Percentiles rank a stretch among this genome's conserved stretches.
Evolutionary conservation across 805 yeast species (phyloP).

Genomic region (Lachancea kluyveri): DNA sequence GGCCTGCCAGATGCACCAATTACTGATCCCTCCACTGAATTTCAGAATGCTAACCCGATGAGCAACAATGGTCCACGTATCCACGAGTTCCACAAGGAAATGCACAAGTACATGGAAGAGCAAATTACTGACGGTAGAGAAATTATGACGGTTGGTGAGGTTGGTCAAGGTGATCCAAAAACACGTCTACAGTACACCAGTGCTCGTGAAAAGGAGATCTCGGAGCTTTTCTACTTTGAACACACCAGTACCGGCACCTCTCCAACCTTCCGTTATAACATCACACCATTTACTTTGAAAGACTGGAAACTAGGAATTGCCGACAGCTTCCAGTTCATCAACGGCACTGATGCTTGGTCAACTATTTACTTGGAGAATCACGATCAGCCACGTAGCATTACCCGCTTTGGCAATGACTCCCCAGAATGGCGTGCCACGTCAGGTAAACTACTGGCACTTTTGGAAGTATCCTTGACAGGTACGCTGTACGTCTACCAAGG

Average conservation of each 20-base stretch:
- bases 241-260: constrained; percentile 33
- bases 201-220: constrained; percentile 33
- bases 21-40: constrained; percentile 34
- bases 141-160: constrained; percentile 54
- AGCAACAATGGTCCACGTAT: constrained; percentile 47
- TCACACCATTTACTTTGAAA: constrained; percentile 27
- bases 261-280: constrained; percentile 29
- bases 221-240: constrained; percentile 35
- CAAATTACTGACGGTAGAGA: constrained; percentile 34
- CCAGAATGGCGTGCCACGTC: constrained; percentile 29
- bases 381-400: constrained; percentile 48
- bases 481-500: constrained; percentile 54
- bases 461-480: constrained; percentile 44
- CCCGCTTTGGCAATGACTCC: constrained; percentile 43
- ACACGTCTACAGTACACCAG: no score
- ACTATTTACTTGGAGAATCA: constrained; percentile 53
- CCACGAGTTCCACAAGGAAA: constrained; percentile 52
- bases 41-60: constrained; percentile 34
- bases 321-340: constrained; percentile 33
- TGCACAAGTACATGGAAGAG: constrained; percentile 37
- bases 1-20: constrained; percentile 45
- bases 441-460: constrained; percentile 42
- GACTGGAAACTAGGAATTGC: constrained; percentile 38
- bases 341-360: constrained; percentile 51
- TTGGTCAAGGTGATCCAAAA: no score